These are phyloP conservation scores for Thermothelomyces thermophilus DNA, from an alignment of 2,329 filamentous ascomycete species.

Conservation along the genomic window DNA sequence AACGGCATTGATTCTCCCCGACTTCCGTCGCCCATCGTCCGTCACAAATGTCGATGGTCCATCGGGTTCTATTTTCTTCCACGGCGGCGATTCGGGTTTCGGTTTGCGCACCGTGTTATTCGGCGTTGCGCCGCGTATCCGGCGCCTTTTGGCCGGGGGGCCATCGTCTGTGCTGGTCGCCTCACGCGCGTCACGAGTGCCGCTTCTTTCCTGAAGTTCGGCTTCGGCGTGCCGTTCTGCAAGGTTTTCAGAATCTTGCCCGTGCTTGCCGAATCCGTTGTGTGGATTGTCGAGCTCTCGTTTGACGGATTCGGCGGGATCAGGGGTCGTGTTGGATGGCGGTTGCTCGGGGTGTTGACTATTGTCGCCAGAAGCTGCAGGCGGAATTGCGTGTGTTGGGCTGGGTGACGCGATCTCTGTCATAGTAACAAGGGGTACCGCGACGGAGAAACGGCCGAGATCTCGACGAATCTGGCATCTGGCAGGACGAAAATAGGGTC, in stretches of 20 bases:
- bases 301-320: conserved; percentile 14
- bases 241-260: neutral
- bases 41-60: conserved; percentile 83
- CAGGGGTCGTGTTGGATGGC: conserved; percentile 14
- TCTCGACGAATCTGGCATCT: conserved; percentile 54
- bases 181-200: conserved; percentile 13
- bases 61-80: conserved; percentile 79
- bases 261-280: conserved; percentile 6
- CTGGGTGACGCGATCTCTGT: conserved; percentile 53
- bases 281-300: neutral
- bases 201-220: conserved; percentile 8
- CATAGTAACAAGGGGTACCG: conserved; percentile 44
- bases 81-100: conserved; percentile 72
- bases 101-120: conserved; percentile 34
- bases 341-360: conserved; percentile 19
- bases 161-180: conserved; percentile 33
- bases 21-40: conserved; percentile 63
- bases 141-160: conserved; percentile 59
- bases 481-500: conserved; percentile 49
- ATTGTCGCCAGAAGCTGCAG: conserved; percentile 24
- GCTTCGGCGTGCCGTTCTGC: neutral
- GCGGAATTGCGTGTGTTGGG: conserved; percentile 35
- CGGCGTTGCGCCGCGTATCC: conserved; percentile 41
- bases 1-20: conserved; percentile 55
- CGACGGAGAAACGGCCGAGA: conserved; percentile 43